A percentile compares a stretch with the other conserved stretches of the same genome.
phyloP scores from a whole-genome alignment of 176 grass and related monocot genomes.

The Hsuehochloa calcarea region DNA sequence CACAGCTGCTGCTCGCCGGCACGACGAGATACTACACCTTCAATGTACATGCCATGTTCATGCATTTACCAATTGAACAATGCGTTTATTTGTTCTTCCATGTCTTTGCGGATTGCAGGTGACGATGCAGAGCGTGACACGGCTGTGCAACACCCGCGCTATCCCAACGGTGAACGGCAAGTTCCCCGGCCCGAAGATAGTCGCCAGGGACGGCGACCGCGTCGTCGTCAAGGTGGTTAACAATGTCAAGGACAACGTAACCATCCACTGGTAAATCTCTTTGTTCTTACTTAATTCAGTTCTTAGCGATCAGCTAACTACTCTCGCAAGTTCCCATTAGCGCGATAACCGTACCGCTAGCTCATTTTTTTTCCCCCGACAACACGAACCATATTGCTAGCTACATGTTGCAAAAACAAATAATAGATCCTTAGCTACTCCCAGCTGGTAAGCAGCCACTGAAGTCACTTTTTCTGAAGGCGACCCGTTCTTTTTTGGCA shows the following conservation, averaged over 20 bases:
- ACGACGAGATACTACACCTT: constrained; percentile 63
- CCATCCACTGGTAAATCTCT: constrained; percentile 57
- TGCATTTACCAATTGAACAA: neutral
- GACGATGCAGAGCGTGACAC: constrained; percentile 38
- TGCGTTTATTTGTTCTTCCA: neutral
- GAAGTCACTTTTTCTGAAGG: neutral
- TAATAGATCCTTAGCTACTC: neutral
- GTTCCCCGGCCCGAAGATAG: constrained; percentile 59
- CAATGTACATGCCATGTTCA: constrained; percentile 28
- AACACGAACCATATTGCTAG: neutral
- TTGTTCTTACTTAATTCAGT: neutral
- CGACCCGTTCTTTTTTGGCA: neutral
- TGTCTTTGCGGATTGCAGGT: constrained; percentile 23
- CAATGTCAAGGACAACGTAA: constrained; percentile 59
- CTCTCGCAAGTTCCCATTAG: neutral
- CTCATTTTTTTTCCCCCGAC: no score
- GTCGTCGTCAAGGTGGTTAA: constrained; percentile 62
- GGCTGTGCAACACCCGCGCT: constrained; percentile 56
- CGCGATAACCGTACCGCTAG: neutral
- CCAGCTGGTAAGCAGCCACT: neutral
- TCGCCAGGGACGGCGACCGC: constrained; percentile 58
- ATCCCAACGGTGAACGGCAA: constrained; percentile 68
- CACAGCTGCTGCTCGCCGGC: constrained; percentile 24
- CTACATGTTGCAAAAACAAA: neutral
- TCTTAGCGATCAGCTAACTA: neutral